Base-by-base conservation (phyloP, 2,329 filamentous ascomycete genomes). In the Fusarium avenaceum region DNA sequence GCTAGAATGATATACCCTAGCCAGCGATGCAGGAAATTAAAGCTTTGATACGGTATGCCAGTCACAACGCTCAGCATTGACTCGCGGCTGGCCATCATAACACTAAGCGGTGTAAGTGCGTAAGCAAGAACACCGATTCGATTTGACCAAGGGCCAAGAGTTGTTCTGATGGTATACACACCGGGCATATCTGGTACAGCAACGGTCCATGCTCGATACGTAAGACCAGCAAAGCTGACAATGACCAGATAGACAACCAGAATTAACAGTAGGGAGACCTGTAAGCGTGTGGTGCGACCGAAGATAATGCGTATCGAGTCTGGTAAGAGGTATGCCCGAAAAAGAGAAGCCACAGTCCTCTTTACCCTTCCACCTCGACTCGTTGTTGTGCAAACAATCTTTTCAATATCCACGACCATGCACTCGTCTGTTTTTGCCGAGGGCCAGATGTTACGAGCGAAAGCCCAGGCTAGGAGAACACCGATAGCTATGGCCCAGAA, bases 21-120 rank as follows among this genome's bases (percentile, higher is more conserved):
- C 49, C 39, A 52, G 6, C 49, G 39, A 32, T 52, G 49, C 5
- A 52, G 13, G 17, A 52, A 52, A 26, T 52, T 52, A 5, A 52
- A 52, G 4, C 49, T 52, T 11, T 52, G 49, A 11, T 52, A 44
- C 0, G 39, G 49, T 6, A 52, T 19, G 2, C 49, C 49, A 1
- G 49, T 52, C 2, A 52, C 11, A 1, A 52, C 38, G n/a, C 49
- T 52, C 2, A 52, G 2, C 1, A 44, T 44, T 0, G 49, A 44
- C 32, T 52, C 49, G 11, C 49, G 49, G 8, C 49, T 52, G 0
- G 49, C 49, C 6, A 52, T 7, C 49, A 52, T 44, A 8, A 44
- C 49, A 3, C 35, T 52, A 2, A 52, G 39, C 1, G 39, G 49
- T 6, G 49, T 52, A 19, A 52, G 49, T 7, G 49, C 49, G 4